These are phyloP conservation scores for Fusarium bactridioides DNA, from an alignment of 2,329 filamentous ascomycete genomes.

Conservation along the genomic window DNA sequence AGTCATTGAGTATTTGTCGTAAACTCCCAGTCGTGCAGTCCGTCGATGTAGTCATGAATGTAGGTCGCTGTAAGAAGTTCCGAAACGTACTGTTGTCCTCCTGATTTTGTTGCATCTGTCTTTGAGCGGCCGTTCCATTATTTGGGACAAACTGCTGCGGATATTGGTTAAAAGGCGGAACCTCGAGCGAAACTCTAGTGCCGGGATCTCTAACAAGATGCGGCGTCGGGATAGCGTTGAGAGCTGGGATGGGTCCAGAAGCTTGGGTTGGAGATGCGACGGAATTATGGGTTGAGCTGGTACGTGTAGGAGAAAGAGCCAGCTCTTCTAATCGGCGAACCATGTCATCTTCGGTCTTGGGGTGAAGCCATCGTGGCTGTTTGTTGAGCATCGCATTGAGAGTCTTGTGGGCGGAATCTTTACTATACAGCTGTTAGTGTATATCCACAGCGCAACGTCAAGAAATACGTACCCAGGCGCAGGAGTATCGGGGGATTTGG, in stretches of 20 bases:
- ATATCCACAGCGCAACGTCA: background rate
- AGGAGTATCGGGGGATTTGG: slow-evolving; percentile 51
- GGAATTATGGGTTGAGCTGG: slow-evolving; percentile 31
- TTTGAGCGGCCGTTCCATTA: background rate
- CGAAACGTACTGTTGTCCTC: slow-evolving; percentile 34
- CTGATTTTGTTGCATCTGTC: background rate
- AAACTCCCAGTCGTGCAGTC: slow-evolving; percentile 49
- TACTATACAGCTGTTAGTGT: slow-evolving; percentile 46
- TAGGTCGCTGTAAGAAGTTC: slow-evolving; percentile 45
- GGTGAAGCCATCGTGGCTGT: slow-evolving; percentile 65
- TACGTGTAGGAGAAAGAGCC: slow-evolving; percentile 48
- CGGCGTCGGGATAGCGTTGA: slow-evolving; percentile 26
- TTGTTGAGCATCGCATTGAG: slow-evolving; percentile 65
- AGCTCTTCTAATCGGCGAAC: slow-evolving; percentile 57
- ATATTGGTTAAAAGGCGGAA: slow-evolving; percentile 36
- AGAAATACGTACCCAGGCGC: slow-evolving; percentile 55
- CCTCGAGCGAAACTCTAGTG: slow-evolving; percentile 22
- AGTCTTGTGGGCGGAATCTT: slow-evolving; percentile 67
- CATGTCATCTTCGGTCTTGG: slow-evolving; percentile 61
- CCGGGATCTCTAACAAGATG: slow-evolving; percentile 14
- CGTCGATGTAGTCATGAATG: slow-evolving; percentile 50
- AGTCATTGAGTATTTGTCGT: slow-evolving; percentile 45
- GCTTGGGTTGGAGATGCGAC: slow-evolving; percentile 14
- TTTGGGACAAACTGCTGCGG: background rate
- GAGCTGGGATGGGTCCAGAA: slow-evolving; percentile 19